Evolutionary conservation across 768 basidiomycete genomes (phyloP).

Genomic region (Fomitopsis serialis): DNA sequence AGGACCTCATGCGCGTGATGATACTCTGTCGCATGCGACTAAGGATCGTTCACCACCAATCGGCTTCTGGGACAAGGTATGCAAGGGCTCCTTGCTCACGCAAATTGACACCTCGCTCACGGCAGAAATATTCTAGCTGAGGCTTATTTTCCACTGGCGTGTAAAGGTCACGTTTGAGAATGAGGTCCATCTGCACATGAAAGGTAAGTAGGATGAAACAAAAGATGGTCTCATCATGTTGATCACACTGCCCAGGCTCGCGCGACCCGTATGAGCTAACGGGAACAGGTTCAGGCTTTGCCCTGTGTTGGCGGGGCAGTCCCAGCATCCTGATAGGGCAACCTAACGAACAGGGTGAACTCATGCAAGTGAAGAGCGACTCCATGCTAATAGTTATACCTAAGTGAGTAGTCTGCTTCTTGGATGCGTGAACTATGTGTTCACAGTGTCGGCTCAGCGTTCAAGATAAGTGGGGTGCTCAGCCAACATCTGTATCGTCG

Average conservation of each 20-base stretch:
- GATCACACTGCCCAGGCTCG: constrained; percentile 48
- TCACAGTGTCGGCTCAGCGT: constrained; percentile 10
- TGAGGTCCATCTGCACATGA: constrained; percentile 77
- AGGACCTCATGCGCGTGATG: constrained; percentile 78
- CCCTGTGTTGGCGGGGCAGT: constrained; percentile 75
- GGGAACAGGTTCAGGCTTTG: constrained; percentile 80
- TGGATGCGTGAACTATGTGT: neutral
- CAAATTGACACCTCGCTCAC: neutral
- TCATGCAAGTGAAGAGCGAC: constrained; percentile 79
- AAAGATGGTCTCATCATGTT: neutral
- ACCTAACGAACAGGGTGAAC: constrained; percentile 65
- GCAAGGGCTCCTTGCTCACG: constrained; percentile 9
- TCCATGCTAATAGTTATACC: constrained; percentile 82
- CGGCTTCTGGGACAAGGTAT: constrained; percentile 95
- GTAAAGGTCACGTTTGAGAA: constrained; percentile 58
- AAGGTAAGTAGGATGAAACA: constrained; percentile 46
- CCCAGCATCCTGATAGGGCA: constrained; percentile 67
- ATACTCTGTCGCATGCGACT: constrained; percentile 71
- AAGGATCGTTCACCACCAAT: constrained; percentile 77
- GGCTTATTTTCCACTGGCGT: constrained; percentile 83
- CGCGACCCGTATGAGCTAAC: constrained; percentile 72
- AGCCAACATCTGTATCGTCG: neutral
- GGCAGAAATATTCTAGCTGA: constrained; percentile 39
- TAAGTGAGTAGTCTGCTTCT: constrained; percentile 45
- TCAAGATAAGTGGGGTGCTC: constrained; percentile 15